A percentile compares a stretch with the other conserved stretches of the same genome.
phyloP scores from a whole-genome alignment of 2,329 filamentous ascomycete species.

The Epichloe brachyelytri region DNA sequence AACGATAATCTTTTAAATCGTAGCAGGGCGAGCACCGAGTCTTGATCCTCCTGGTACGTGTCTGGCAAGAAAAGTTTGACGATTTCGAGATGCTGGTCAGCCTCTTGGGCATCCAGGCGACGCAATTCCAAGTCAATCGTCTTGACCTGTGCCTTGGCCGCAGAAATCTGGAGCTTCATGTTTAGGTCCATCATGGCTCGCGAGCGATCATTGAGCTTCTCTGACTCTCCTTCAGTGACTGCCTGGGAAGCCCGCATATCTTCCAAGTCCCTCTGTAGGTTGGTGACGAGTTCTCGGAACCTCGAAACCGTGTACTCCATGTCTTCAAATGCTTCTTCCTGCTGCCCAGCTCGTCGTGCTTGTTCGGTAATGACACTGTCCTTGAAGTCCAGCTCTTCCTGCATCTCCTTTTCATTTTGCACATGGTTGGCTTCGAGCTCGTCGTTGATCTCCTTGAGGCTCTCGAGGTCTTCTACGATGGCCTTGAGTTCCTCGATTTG shows the following conservation, averaged over 20 bases:
- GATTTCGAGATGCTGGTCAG: constrained; percentile 76
- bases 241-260: constrained; percentile 88
- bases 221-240: constrained; percentile 83
- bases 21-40: constrained; percentile 79
- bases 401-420: constrained; percentile 86
- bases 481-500: constrained; percentile 71
- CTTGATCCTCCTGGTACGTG: constrained; percentile 63
- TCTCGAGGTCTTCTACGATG: constrained; percentile 77
- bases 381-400: constrained; percentile 83
- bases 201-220: constrained; percentile 77
- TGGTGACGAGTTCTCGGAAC: constrained; percentile 80
- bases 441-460: constrained; percentile 81
- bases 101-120: constrained; percentile 78
- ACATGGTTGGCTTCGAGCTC: constrained; percentile 90
- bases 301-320: constrained; percentile 81
- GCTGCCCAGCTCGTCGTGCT: constrained; percentile 55
- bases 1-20: constrained; percentile 79
- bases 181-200: constrained; percentile 96
- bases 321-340: constrained; percentile 71
- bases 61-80: constrained; percentile 83
- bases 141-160: constrained; percentile 84
- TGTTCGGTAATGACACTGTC: constrained; percentile 78
- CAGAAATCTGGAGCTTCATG: constrained; percentile 81
- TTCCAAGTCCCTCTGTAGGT: constrained; percentile 73
- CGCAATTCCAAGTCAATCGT: constrained; percentile 84